Evolutionary conservation across 495 filamentous ascomycete genomes (phyloP), one percentile per base, ranked within the genome.

Genomic region (Lophiostoma macrostomum): DNA sequence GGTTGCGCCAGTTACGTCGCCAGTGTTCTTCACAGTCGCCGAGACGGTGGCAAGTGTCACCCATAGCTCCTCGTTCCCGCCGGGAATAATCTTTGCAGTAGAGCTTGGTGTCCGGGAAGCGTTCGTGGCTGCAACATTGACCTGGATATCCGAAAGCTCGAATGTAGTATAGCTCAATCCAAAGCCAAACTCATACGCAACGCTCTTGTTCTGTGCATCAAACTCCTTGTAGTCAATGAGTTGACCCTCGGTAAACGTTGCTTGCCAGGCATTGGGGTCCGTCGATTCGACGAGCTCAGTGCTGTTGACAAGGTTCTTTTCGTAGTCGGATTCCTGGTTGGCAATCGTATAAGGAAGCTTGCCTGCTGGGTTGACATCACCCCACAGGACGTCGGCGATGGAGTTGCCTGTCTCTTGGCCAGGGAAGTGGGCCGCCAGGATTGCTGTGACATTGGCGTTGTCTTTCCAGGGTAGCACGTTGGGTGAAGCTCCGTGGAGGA

Each of bases 161-260:
- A 61, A 61, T 0, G 52, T 57, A n/a, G 58, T 61, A 37, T 64
- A 56, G 27, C 56, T 50, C 19, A 71, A 44, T 0, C 68, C 67
- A 32, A 73, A 72, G 6, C 78, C 77, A 47, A 81, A 80, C 34
- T 72, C 68, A 35, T 70, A 79, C 40, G 68, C 64, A 0, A 74
- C 72, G 25, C 61, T 63, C 18, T 75, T 74, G 24, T 55, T 63
- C 6, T 64, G 64, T 13, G 64, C 65, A 35, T 77, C 73, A 28
- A 80, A 79, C 59, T 74, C 67, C 22, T 71, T 66, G 58, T 80
- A 79, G 58, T 80, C 77, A 48, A 79, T 74, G 43, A 78, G 71
- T 0, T 71, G 38, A 11, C 76, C 77, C 56, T 80, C 78, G 22
- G 53, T 50, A 38, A 78, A 79, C 18, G 69, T 45, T 10, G 49